Conservation (phyloP, 352 stramenopile genomes). For the Halophytophthora polymorphica region DNA sequence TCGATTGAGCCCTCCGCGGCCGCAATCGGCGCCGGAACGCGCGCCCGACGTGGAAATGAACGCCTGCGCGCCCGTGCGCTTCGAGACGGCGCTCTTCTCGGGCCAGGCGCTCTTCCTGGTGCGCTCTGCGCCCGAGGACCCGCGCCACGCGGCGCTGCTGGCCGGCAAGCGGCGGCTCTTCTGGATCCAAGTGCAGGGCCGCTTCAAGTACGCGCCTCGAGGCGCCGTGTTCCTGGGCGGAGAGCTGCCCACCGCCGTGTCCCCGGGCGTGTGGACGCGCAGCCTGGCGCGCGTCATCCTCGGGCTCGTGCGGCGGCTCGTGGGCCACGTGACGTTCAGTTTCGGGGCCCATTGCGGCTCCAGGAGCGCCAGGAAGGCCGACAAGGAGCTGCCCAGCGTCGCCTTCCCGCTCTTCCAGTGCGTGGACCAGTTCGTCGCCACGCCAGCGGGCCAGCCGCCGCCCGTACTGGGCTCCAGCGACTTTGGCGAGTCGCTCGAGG, state of each 20-base stretch:
- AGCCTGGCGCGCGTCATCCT: slow-evolving; percentile 79
- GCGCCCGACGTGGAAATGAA: slow-evolving; percentile 53
- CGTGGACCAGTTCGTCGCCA: slow-evolving; percentile 79
- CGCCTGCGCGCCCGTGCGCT: slow-evolving; percentile 48
- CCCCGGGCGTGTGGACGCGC: slow-evolving; percentile 69
- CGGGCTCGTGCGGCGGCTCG: slow-evolving; percentile 65
- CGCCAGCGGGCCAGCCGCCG: slow-evolving; percentile 42
- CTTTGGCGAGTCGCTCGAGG: slow-evolving; percentile 64
- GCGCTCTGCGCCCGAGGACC: slow-evolving; percentile 57
- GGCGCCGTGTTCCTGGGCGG: slow-evolving; percentile 72
- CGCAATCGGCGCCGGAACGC: neutral
- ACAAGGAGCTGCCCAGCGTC: slow-evolving; percentile 50
- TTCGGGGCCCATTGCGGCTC: too few relatives aligned
- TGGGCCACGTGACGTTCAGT: slow-evolving; percentile 65
- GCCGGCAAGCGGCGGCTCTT: slow-evolving; percentile 67
- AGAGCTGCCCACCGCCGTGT: slow-evolving; percentile 61
- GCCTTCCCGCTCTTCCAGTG: slow-evolving; percentile 79
- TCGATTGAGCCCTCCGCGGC: neutral
- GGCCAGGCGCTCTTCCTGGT: slow-evolving; percentile 82
- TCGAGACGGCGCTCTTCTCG: slow-evolving; percentile 87
- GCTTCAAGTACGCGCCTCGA: slow-evolving; percentile 61
- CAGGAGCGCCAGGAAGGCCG: slow-evolving; percentile 9
- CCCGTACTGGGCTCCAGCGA: slow-evolving; percentile 48
- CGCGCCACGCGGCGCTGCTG: slow-evolving; percentile 58
- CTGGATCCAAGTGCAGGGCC: slow-evolving; percentile 86